Evolutionary conservation across 148 eudicot genomes (phyloP).

Genomic region (Persicaria tinctoria): DNA sequence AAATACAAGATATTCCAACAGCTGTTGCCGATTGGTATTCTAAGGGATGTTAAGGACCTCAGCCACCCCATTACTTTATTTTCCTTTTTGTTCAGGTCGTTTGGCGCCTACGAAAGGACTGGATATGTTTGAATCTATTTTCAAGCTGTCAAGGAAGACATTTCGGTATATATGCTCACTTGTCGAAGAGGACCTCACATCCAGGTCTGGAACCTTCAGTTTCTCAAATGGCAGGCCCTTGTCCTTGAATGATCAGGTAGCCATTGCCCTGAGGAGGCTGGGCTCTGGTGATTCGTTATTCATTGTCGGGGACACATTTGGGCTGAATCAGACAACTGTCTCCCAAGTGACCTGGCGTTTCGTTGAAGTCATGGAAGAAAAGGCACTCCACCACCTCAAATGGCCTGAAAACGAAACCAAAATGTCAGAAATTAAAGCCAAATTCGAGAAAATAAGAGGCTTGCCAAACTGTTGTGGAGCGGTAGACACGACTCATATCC

Average conservation of each 20-base stretch:
- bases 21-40: background rate
- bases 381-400: slow-evolving; percentile 61
- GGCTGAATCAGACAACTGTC: slow-evolving; percentile 69
- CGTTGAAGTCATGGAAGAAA: slow-evolving; percentile 77
- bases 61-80: background rate
- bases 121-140: slow-evolving; percentile 46
- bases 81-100: slow-evolving; percentile 34
- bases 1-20: background rate
- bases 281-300: slow-evolving; percentile 72
- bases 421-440: slow-evolving; percentile 45
- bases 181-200: slow-evolving; percentile 48
- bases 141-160: slow-evolving; percentile 69
- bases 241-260: slow-evolving; percentile 65
- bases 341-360: slow-evolving; percentile 93
- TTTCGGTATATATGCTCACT: slow-evolving; percentile 77
- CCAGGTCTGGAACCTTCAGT: slow-evolving; percentile 42
- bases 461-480: slow-evolving; percentile 88
- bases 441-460: slow-evolving; percentile 68
- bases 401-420: slow-evolving; percentile 68
- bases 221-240: slow-evolving; percentile 53
- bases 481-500: slow-evolving; percentile 71
- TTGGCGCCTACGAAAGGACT: slow-evolving; percentile 35
- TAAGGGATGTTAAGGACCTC: background rate
- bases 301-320: slow-evolving; percentile 62
- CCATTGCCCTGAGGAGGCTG: slow-evolving; percentile 75